Evolutionary conservation across 805 yeast genomes (phyloP).

Genomic region (Candida coquimbonensis): DNA sequence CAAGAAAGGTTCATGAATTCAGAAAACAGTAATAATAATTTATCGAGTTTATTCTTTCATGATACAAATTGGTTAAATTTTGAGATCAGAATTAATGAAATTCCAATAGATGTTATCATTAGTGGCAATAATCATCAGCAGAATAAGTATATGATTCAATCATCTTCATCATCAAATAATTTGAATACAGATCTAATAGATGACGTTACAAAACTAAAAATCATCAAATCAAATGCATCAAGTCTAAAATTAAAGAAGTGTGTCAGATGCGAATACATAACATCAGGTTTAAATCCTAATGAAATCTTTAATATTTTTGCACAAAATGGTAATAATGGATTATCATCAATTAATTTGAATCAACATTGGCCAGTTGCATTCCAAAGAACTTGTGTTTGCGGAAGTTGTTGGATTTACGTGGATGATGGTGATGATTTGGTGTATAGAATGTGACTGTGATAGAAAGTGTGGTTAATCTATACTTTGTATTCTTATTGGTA

Average conservation of each 20-base stretch:
- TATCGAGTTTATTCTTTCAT: conserved; percentile 48
- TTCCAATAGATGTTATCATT: conserved; percentile 31
- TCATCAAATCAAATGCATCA: conserved; percentile 13
- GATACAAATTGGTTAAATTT: conserved; percentile 61
- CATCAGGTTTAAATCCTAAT: conserved; percentile 25
- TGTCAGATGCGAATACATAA: conserved; percentile 46
- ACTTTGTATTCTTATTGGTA: too few relatives aligned
- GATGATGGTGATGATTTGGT: conserved; percentile 9
- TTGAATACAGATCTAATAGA: conserved; percentile 25
- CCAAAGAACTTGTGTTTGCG: conserved; percentile 72
- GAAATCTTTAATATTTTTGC: conserved; percentile 24
- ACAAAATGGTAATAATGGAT: conserved; percentile 2
- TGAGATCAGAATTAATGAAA: conserved; percentile 16
- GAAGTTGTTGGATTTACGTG: conserved; percentile 62
- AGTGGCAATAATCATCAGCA: conserved; percentile 22
- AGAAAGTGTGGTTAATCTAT: too few relatives aligned
- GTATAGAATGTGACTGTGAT: neutral
- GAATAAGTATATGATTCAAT: conserved; percentile 13
- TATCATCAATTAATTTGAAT: conserved; percentile 24
- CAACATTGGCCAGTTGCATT: conserved; percentile 53
- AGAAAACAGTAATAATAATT: conserved; percentile 10
- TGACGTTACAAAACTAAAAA: conserved; percentile 22
- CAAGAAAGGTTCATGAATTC: conserved; percentile 24
- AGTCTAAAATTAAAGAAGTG: conserved; percentile 34
- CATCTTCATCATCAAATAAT: conserved; percentile 23